phyloP scores from a whole-genome alignment of 352 stramenopile genomes.

The Pythium myriotylum region DNA sequence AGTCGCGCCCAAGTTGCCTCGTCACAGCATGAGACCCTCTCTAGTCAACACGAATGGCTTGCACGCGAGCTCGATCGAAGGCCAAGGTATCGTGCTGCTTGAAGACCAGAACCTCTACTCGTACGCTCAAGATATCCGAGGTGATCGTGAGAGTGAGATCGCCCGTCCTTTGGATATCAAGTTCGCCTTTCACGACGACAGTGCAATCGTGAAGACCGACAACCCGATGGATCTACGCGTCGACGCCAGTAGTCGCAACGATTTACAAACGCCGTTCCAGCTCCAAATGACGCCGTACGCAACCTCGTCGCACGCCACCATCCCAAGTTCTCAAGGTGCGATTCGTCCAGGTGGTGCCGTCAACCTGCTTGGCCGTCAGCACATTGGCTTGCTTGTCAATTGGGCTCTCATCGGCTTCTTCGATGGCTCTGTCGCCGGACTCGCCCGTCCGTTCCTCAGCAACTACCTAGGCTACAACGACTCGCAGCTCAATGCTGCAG shows the following conservation, averaged over 20 bases:
- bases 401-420: slow-evolving; percentile 35
- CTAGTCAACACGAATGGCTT: too few species aligned
- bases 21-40: too few species aligned
- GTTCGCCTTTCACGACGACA: too few species aligned
- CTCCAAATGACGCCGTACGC: slow-evolving; percentile 8
- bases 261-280: slow-evolving; percentile 3
- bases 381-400: slow-evolving; percentile 24
- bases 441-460: slow-evolving; percentile 27
- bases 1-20: too few species aligned
- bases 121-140: background rate
- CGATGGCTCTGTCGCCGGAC: slow-evolving; percentile 20
- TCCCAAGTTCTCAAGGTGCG: slow-evolving; percentile 5
- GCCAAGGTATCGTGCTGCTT: background rate
- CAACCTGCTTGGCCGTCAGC: slow-evolving; percentile 4
- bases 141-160: background rate
- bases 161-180: background rate
- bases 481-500: slow-evolving; percentile 5
- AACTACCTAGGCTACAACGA: slow-evolving; percentile 28
- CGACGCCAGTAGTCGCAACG: background rate
- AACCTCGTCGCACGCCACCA: slow-evolving; percentile 1
- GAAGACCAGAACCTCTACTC: background rate
- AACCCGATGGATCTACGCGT: background rate
- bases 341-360: background rate
- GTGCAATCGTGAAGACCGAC: too few species aligned
- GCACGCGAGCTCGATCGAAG: too few species aligned